Evolutionary conservation across 768 basidiomycete species (phyloP).

Genomic region (Amylocystis lapponica): DNA sequence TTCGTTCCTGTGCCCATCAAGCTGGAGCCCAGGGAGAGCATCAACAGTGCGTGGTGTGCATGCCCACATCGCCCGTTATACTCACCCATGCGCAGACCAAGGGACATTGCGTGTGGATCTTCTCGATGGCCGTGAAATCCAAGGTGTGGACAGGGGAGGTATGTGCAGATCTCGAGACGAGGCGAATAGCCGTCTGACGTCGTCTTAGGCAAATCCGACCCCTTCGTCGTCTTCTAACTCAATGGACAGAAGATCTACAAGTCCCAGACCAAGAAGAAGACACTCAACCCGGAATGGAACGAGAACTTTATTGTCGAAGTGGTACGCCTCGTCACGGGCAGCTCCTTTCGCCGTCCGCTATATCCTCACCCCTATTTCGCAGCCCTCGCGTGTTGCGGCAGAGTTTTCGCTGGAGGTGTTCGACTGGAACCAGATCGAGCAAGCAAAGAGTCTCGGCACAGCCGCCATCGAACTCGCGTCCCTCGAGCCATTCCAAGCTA

Average conservation of each 20-base stretch:
- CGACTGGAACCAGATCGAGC: constrained; percentile 92
- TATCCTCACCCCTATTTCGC: constrained; percentile 7
- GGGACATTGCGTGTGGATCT: constrained; percentile 80
- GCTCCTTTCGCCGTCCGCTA: too few species aligned
- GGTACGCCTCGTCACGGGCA: constrained; percentile 50
- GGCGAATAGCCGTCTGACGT: too few species aligned
- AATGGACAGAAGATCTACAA: constrained; percentile 81
- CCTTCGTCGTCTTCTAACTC: constrained; percentile 75
- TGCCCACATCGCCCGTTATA: too few species aligned
- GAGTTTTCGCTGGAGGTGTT: constrained; percentile 77
- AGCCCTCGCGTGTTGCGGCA: constrained; percentile 80
- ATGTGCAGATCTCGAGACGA: constrained; percentile 23
- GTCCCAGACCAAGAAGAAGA: constrained; percentile 91
- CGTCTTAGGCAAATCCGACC: constrained; percentile 82
- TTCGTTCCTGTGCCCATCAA: constrained; percentile 87
- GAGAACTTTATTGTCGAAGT: constrained; percentile 62
- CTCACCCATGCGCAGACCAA: constrained; percentile 54
- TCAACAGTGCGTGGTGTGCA: constrained; percentile 89
- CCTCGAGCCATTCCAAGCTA: constrained; percentile 73
- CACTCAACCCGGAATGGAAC: constrained; percentile 77
- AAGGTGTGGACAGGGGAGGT: constrained; percentile 82
- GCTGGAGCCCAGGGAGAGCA: constrained; percentile 81
- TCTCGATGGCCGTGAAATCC: constrained; percentile 68
- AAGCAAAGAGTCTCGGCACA: constrained; percentile 75
- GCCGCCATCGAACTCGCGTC: constrained; percentile 62